Evolutionary conservation across 768 basidiomycete genomes (phyloP).

Genomic region (Lactarius trivialis): DNA sequence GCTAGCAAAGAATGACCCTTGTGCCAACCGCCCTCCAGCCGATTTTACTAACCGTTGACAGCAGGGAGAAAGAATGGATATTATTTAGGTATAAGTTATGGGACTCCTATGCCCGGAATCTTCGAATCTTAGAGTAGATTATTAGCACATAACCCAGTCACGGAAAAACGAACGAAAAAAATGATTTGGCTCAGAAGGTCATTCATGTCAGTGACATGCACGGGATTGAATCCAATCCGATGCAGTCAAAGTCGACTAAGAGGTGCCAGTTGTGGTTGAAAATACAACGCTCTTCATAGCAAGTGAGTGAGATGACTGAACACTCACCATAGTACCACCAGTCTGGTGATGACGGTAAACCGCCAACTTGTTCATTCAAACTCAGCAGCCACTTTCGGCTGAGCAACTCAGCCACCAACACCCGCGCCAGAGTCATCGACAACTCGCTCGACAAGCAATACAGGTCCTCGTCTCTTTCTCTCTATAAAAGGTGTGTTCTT

Average conservation of each 20-base stretch:
- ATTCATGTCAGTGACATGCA: conserved; percentile 75
- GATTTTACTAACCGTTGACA: no score
- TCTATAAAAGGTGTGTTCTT: conserved; percentile 11
- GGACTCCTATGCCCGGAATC: neutral
- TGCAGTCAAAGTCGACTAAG: conserved; percentile 74
- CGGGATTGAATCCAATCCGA: conserved; percentile 27
- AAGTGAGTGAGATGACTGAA: neutral
- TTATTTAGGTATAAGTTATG: neutral
- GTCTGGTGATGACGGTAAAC: neutral
- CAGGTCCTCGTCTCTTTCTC: neutral
- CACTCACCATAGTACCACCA: conserved; percentile 6
- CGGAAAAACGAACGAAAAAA: neutral
- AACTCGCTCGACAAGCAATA: neutral
- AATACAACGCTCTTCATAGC: conserved; percentile 78
- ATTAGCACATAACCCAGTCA: conserved; percentile 2
- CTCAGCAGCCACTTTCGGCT: conserved; percentile 5
- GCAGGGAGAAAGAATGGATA: no score
- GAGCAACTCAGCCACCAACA: neutral
- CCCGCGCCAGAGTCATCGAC: conserved; percentile 3
- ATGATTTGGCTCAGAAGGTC: conserved; percentile 40
- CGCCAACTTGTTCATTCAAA: neutral
- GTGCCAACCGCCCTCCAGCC: no score
- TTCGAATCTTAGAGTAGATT: neutral
- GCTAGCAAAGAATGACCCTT: no score
- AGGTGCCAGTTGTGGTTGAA: conserved; percentile 77